Base-by-base conservation (phyloP, 2,329 filamentous ascomycete genomes). In the Alternaria arborescens region DNA sequence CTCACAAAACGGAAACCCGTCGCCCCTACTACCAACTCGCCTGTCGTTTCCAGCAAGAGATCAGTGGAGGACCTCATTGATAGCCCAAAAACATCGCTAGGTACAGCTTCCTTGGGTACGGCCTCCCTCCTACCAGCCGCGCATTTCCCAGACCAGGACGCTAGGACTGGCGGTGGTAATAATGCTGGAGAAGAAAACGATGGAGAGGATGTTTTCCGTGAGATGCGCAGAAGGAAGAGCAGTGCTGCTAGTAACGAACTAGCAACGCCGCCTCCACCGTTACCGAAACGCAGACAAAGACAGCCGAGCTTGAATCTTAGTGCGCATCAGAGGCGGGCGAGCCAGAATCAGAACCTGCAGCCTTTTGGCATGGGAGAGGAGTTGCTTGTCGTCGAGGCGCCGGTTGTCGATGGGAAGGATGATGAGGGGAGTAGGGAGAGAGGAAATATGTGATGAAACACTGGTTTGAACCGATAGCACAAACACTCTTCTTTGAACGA, bases 1-100 rank as follows among this genome's bases (percentile, higher is more conserved):
- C 64, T 89, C 1, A 86, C 89, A 3, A 89, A 87, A 72, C 83
- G 90, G n/a, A 92, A 90, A 69, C 84, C 88, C 2, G 79, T 90
- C 14, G 3, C 47, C 10, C 41, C 48, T 24, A 30, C 51, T 22
- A 34, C 20, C 14, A 50, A 36, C 46, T 38, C 46, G 8, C 44
- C 51, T 36, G 34, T 56, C 18, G 32, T 61, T 2, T 28, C 56
- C 22, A 34, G 54, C 57, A 56, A 63, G 34, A 18, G 54, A 53
- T 60, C 59, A 42, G 41, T 20, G 12, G 66, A 68, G 43, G 44
- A 64, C 52, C 42, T 69, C 54, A 22, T 38, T 14, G 26, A 63
- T 22, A 40, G 20, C n/a, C 34, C 53, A 3, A 52, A 41, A 28
- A 16, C 61, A 50, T 14, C 58, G n/a, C 47, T 28, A 42, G 58